A percentile compares a stretch with the other conserved stretches of the same genome.
Evolutionary conservation across 176 grass and related monocot species (phyloP).

Genomic region (Oropetium thomaeum): DNA sequence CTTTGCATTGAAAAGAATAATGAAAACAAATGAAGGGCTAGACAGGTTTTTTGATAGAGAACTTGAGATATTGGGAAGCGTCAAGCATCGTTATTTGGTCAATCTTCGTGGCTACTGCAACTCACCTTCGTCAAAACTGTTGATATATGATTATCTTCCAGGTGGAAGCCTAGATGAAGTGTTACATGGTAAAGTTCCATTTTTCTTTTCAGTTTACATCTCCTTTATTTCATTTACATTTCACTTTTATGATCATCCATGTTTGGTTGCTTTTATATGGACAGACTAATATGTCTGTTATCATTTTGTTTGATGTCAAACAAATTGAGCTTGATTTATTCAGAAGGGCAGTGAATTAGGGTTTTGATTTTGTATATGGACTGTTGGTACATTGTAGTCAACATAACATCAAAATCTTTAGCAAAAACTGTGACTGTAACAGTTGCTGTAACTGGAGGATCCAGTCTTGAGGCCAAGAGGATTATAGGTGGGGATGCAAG

Average conservation of each 20-base stretch:
- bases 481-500: neutral
- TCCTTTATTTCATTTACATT: neutral
- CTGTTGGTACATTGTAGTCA: neutral
- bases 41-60: slow-evolving; percentile 94
- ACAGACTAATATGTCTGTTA: neutral
- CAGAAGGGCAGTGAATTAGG: neutral
- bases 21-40: slow-evolving; percentile 93
- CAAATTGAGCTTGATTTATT: slow-evolving; percentile 2
- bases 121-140: slow-evolving; percentile 83
- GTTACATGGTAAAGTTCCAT: slow-evolving; percentile 62
- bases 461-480: too few relatives aligned
- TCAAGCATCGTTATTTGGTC: slow-evolving; percentile 98
- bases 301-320: slow-evolving; percentile 3
- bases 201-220: neutral
- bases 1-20: slow-evolving; percentile 96
- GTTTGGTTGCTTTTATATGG: slow-evolving; percentile 2
- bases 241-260: neutral
- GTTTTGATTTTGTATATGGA: neutral
- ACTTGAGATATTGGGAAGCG: slow-evolving; percentile 98
- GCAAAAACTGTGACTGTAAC: slow-evolving; percentile 1
- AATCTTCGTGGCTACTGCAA: slow-evolving; percentile 99
- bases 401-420: neutral
- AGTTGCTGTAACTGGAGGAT: neutral
- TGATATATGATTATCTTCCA: slow-evolving; percentile 97
- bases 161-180: slow-evolving; percentile 98